These are phyloP conservation scores for Trichosporon sp. DNA, from an alignment of 1,284 basidiomycete species.

Conservation along the genomic window DNA sequence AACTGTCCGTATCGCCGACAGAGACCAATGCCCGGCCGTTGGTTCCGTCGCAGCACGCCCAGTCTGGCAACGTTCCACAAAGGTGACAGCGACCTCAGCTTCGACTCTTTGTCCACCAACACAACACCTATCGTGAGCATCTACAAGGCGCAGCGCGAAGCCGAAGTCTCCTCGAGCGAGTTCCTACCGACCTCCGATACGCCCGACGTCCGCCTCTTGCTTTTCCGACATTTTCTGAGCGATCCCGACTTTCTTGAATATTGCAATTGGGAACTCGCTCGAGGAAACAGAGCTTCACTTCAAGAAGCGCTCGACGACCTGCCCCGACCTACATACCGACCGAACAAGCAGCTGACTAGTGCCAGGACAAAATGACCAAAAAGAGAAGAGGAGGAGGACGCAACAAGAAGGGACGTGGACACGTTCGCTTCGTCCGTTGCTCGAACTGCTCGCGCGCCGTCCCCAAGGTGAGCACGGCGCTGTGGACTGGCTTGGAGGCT, in stretches of 20 bases:
- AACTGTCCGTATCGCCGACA: neutral
- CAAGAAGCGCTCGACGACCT: neutral
- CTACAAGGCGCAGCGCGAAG: neutral
- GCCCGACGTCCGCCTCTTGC: neutral
- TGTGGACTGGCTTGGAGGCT: neutral
- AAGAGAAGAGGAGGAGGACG: constrained; percentile 98
- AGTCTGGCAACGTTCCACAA: neutral
- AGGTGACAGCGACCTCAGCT: neutral
- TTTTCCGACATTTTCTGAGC: neutral
- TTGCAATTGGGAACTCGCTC: neutral
- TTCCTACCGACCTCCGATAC: neutral
- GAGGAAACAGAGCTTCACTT: neutral
- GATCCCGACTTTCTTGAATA: too few relatives aligned
- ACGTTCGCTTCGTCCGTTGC: constrained; percentile 90
- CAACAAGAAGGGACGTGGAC: constrained; percentile 98
- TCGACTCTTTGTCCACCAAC: constrained; percentile 5
- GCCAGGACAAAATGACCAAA: constrained; percentile 63
- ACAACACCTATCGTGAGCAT: constrained; percentile 4
- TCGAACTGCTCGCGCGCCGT: constrained; percentile 87
- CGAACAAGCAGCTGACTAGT: neutral
- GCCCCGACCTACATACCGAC: neutral
- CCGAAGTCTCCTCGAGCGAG: constrained; percentile 1
- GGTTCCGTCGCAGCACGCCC: neutral
- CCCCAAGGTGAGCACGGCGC: constrained; percentile 55
- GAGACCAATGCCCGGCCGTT: neutral